Evolutionary conservation across 768 basidiomycete species (phyloP).

Genomic region (Leccinum rimulosum): DNA sequence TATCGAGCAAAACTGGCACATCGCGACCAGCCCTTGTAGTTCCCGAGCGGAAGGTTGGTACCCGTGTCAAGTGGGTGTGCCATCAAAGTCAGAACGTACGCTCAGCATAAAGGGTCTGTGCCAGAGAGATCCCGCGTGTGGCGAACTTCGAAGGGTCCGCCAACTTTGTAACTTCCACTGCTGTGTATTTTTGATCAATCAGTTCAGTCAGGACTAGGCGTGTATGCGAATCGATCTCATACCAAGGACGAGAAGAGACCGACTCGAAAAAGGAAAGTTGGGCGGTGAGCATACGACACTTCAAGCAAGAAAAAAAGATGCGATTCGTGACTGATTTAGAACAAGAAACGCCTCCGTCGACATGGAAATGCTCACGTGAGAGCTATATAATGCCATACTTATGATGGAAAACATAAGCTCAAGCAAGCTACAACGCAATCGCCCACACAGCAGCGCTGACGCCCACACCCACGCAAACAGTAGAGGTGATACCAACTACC

Average conservation of each 20-base stretch:
- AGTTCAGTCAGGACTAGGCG: neutral
- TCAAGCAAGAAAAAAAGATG: neutral
- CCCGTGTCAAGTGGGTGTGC: neutral
- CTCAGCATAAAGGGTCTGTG: neutral
- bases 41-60: neutral
- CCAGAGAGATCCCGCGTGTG: neutral
- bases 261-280: no score
- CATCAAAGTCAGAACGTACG: neutral
- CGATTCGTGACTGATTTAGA: neutral
- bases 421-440: slow-evolving; percentile 16
- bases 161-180: neutral
- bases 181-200: neutral
- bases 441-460: slow-evolving; percentile 25
- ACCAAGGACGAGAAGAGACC: no score
- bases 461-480: slow-evolving; percentile 24
- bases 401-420: neutral
- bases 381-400: neutral
- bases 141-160: neutral
- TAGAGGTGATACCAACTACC: slow-evolving; percentile 29
- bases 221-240: neutral
- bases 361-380: neutral
- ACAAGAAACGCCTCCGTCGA: neutral
- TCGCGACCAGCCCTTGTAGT: neutral
- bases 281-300: neutral
- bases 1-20: neutral